phyloP scores from a whole-genome alignment of 495 filamentous ascomycete genomes.

The Penicillium egyptiacum region DNA sequence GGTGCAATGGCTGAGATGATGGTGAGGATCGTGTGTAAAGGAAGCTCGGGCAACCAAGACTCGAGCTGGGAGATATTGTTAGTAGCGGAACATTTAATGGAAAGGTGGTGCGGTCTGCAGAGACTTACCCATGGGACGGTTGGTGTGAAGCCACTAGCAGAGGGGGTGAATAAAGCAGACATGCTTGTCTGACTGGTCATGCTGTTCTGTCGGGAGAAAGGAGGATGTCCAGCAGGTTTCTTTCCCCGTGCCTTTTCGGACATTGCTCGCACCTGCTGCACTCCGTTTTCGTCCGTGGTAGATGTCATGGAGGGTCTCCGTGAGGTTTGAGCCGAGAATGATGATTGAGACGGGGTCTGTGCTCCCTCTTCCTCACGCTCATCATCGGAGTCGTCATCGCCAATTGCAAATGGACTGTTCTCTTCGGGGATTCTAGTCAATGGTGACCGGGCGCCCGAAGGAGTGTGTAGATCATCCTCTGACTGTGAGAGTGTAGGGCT shows the following conservation, averaged over 20 bases:
- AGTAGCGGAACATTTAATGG: conserved; percentile 5
- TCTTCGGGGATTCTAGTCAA: conserved; percentile 82
- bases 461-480: conserved; percentile 69
- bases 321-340: conserved; percentile 68
- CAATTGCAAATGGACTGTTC: conserved; percentile 78
- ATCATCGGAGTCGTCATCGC: conserved; percentile 81
- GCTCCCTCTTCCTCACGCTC: conserved; percentile 56
- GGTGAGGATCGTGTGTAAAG: conserved; percentile 85
- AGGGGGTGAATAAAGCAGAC: conserved; percentile 51
- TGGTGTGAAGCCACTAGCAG: conserved; percentile 68
- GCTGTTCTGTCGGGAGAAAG: conserved; percentile 90
- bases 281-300: conserved; percentile 74
- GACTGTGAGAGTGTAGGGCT: conserved; percentile 55
- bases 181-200: conserved; percentile 77
- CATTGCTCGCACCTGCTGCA: conserved; percentile 91
- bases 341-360: conserved; percentile 68
- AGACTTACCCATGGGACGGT: conserved; percentile 67
- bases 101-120: not conserved
- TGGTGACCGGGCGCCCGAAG: conserved; percentile 59
- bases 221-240: conserved; percentile 80
- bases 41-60: conserved; percentile 87
- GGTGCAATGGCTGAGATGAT: conserved; percentile 62
- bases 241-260: conserved; percentile 97
- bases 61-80: conserved; percentile 65
- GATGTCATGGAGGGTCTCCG: conserved; percentile 71